These are phyloP conservation scores for Xylaria polymorpha DNA, from an alignment of 2,329 filamentous ascomycete species.

Conservation along the genomic window DNA sequence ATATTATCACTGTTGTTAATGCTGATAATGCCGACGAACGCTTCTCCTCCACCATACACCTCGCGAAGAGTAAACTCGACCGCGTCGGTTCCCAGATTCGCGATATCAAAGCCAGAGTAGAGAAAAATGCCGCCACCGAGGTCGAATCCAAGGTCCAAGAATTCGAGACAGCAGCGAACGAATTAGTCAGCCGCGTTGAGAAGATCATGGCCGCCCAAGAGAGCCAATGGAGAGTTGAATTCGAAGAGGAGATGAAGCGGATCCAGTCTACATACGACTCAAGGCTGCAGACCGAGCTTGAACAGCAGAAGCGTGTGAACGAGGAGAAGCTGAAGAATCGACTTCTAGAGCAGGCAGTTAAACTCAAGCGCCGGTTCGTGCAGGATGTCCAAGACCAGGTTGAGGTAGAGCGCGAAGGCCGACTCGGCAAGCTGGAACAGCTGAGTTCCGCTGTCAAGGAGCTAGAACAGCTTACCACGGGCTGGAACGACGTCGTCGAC, in stretches of 20 bases:
- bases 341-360: slow-evolving; percentile 89
- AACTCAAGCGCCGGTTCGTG: slow-evolving; percentile 86
- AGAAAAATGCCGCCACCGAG: slow-evolving; percentile 78
- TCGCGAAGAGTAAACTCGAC: slow-evolving; percentile 85
- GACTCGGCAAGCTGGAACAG: slow-evolving; percentile 85
- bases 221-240: slow-evolving; percentile 85
- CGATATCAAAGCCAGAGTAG: slow-evolving; percentile 74
- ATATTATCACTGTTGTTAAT: slow-evolving; percentile 93
- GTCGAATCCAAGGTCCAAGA: slow-evolving; percentile 77
- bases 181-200: slow-evolving; percentile 90
- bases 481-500: slow-evolving; percentile 93
- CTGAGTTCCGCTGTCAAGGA: slow-evolving; percentile 82
- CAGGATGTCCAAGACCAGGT: slow-evolving; percentile 82
- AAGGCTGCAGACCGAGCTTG: slow-evolving; percentile 81
- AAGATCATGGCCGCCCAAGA: slow-evolving; percentile 84
- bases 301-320: slow-evolving; percentile 81
- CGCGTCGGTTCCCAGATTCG: slow-evolving; percentile 84
- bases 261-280: slow-evolving; percentile 82
- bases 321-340: slow-evolving; percentile 86
- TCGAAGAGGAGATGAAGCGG: slow-evolving; percentile 84
- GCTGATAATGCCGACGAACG: slow-evolving; percentile 82
- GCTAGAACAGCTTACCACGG: slow-evolving; percentile 85
- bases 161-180: slow-evolving; percentile 87
- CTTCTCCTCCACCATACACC: slow-evolving; percentile 81
- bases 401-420: slow-evolving; percentile 86